A percentile compares a stretch with the other conserved stretches of the same genome.
phyloP scores from a whole-genome alignment of 129 eudicot species.

The Flaveria trinervia region DNA sequence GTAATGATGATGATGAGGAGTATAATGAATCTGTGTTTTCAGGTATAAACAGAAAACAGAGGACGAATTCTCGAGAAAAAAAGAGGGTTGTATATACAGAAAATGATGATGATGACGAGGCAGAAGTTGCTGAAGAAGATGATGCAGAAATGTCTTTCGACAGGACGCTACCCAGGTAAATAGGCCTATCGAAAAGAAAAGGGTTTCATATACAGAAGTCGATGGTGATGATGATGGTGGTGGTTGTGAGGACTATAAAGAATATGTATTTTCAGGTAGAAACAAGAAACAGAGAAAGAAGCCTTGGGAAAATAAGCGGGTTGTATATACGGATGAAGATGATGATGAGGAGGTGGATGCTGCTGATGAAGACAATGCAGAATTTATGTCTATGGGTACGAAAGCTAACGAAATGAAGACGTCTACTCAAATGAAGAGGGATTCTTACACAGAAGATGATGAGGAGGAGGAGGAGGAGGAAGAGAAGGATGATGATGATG shows the following conservation, averaged over 20 bases:
- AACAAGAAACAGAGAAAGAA: background rate
- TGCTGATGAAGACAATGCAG: slow-evolving; percentile 38
- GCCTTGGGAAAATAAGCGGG: slow-evolving; percentile 14
- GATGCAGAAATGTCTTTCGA: slow-evolving; percentile 26
- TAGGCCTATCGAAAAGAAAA: slow-evolving; percentile 11
- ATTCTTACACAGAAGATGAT: slow-evolving; percentile 35
- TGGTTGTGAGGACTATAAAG: background rate
- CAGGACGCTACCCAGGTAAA: slow-evolving; percentile 18
- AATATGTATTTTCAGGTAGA: slow-evolving; percentile 4
- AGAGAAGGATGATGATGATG: slow-evolving; percentile 14
- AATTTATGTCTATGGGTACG: slow-evolving; percentile 15
- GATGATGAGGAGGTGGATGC: slow-evolving; percentile 9
- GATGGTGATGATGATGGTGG: slow-evolving; percentile 21
- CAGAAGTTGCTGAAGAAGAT: slow-evolving; percentile 25
- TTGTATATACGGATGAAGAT: slow-evolving; percentile 20
- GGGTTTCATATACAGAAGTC: slow-evolving; percentile 35
- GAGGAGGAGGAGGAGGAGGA: slow-evolving; percentile 62
- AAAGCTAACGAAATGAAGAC: slow-evolving; percentile 9
- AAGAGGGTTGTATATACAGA: slow-evolving; percentile 21
- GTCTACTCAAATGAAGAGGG: slow-evolving; percentile 11
- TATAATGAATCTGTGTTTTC: slow-evolving; percentile 1
- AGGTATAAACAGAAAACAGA: slow-evolving; percentile 14
- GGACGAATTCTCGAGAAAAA: slow-evolving; percentile 6
- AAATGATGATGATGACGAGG: slow-evolving; percentile 13
- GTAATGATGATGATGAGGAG: background rate